Evolutionary conservation across 1,284 basidiomycete species (phyloP).

Genomic region (Ustilago loliicola): DNA sequence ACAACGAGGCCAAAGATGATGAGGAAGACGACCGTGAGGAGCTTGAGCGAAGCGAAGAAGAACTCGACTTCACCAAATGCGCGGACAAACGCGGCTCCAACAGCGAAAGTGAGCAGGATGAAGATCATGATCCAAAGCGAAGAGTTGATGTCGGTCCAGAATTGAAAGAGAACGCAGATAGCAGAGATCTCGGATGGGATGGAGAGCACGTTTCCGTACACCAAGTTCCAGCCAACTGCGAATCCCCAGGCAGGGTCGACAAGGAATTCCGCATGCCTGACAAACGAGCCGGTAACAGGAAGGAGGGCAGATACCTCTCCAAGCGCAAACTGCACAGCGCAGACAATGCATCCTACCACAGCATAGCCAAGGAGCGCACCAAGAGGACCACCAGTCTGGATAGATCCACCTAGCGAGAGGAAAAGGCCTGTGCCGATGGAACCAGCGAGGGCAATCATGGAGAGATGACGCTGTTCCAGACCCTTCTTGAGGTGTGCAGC

Average conservation of each 20-base stretch:
- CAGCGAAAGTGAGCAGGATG: constrained; percentile 69
- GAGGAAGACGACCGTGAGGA: constrained; percentile 46
- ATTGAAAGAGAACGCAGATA: constrained; percentile 52
- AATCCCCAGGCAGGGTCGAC: constrained; percentile 80
- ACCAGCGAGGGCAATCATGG: constrained; percentile 61
- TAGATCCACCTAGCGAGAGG: constrained; percentile 50
- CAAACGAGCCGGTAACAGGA: constrained; percentile 78
- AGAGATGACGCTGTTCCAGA: constrained; percentile 55
- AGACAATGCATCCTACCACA: constrained; percentile 54
- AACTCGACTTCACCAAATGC: constrained; percentile 78
- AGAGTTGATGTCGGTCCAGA: constrained; percentile 55
- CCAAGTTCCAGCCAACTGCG: constrained; percentile 77
- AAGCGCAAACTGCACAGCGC: constrained; percentile 52
- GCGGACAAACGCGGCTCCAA: constrained; percentile 74
- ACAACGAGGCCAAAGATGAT: constrained; percentile 58
- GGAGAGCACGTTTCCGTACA: constrained; percentile 71
- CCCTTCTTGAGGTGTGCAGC: constrained; percentile 45
- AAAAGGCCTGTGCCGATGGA: constrained; percentile 62
- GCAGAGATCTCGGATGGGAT: constrained; percentile 81
- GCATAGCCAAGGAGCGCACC: constrained; percentile 58
- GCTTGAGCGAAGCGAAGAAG: constrained; percentile 41
- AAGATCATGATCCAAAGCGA: constrained; percentile 73
- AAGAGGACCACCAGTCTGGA: constrained; percentile 55
- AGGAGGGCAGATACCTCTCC: constrained; percentile 73
- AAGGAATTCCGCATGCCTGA: constrained; percentile 83